Percentiles rank a stretch among this genome's conserved stretches.
These are phyloP conservation scores for Gyrodon lividus DNA, from an alignment of 768 basidiomycete genomes.

Conservation along the genomic window DNA sequence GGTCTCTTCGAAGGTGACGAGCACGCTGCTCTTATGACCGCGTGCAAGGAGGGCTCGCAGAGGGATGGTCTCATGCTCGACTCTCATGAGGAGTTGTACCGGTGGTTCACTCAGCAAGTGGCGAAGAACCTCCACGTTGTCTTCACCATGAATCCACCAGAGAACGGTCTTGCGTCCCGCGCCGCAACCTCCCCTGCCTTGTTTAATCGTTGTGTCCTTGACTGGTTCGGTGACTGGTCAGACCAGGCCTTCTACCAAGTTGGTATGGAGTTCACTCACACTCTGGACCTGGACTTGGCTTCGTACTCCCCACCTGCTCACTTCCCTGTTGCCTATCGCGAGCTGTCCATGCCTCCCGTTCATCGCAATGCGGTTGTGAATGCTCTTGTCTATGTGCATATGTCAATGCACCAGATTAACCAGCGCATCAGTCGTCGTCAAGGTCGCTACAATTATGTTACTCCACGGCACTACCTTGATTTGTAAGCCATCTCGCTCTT, in stretches of 20 bases:
- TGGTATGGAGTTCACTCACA: slow-evolving; percentile 93
- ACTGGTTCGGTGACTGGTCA: slow-evolving; percentile 99
- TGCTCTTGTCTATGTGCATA: slow-evolving; percentile 88
- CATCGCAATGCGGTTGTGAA: slow-evolving; percentile 93
- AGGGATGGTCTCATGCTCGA: slow-evolving; percentile 98
- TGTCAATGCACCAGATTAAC: slow-evolving; percentile 87
- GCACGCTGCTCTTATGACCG: slow-evolving; percentile 96
- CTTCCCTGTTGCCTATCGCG: slow-evolving; percentile 90
- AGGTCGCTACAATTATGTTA: slow-evolving; percentile 96
- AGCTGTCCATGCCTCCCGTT: slow-evolving; percentile 78
- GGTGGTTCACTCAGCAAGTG: slow-evolving; percentile 98
- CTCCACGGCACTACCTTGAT: slow-evolving; percentile 96
- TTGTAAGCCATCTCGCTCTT: slow-evolving; percentile 66
- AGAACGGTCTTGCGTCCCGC: slow-evolving; percentile 91
- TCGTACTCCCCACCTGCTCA: slow-evolving; percentile 75
- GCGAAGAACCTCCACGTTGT: slow-evolving; percentile 98
- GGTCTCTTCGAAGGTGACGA: slow-evolving; percentile 99
- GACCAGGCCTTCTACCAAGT: slow-evolving; percentile 99
- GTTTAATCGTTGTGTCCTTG: slow-evolving; percentile 98
- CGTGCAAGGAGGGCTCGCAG: slow-evolving; percentile 99
- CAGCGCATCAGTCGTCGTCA: slow-evolving; percentile 85
- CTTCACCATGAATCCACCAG: slow-evolving; percentile 99
- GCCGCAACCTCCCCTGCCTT: slow-evolving; percentile 97
- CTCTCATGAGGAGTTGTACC: slow-evolving; percentile 95
- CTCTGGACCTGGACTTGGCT: slow-evolving; percentile 86